Conservation (phyloP, 2,329 filamentous ascomycete genomes). For the Botrytis squamosa region DNA sequence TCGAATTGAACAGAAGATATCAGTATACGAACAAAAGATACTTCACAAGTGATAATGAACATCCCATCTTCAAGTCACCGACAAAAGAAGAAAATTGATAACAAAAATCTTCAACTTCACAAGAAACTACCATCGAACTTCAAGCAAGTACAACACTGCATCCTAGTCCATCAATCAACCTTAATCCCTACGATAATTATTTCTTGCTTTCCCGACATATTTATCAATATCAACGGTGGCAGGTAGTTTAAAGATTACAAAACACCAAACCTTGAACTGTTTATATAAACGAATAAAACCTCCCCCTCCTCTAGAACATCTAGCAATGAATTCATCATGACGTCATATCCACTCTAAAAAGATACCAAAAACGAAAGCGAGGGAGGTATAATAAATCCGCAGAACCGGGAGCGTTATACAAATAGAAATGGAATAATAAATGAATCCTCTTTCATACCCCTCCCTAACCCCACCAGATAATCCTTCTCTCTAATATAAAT, state of each 20-base stretch:
- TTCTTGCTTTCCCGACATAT: too few relatives aligned
- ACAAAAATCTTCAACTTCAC: background rate
- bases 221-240: too few relatives aligned
- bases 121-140: background rate
- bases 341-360: background rate
- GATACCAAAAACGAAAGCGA: background rate
- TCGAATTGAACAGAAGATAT: too few relatives aligned
- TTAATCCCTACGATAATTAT: fast-evolving
- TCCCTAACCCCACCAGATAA: background rate
- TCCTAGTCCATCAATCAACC: too few relatives aligned
- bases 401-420: too few relatives aligned
- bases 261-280: background rate
- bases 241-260: background rate
- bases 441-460: background rate
- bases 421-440: background rate
- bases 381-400: background rate
- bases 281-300: background rate
- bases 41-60: background rate
- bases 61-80: background rate
- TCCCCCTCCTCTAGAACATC: fast-evolving
- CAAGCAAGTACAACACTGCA: too few relatives aligned
- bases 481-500: background rate
- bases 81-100: background rate
- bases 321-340: background rate
- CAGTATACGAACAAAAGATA: too few relatives aligned